These are phyloP conservation scores for Epicoccum nigrum DNA, from an alignment of 2,329 filamentous ascomycete genomes.

Conservation along the genomic window DNA sequence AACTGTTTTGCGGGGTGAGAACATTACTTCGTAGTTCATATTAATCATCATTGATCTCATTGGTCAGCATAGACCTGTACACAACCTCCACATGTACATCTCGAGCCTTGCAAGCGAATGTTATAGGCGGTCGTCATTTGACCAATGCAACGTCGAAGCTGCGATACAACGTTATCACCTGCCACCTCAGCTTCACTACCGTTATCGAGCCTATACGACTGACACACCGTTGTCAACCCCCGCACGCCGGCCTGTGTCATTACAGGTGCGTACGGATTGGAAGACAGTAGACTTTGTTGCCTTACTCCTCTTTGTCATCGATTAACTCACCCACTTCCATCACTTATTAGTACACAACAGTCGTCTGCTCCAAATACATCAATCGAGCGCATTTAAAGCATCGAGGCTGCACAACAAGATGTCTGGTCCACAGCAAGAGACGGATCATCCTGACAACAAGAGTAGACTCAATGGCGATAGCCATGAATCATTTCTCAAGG, in stretches of 20 bases:
- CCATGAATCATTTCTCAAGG: constrained; percentile 19
- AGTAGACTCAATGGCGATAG: background rate
- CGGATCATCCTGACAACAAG: too few species aligned
- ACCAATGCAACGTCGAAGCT: constrained; percentile 13
- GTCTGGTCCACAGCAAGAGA: too few species aligned
- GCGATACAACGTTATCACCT: constrained; percentile 30
- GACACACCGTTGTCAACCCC: background rate
- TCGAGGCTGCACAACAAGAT: too few species aligned
- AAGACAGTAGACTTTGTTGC: too few species aligned
- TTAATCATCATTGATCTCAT: constrained; percentile 32
- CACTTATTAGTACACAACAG: too few species aligned
- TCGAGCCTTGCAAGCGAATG: background rate
- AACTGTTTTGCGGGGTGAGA: background rate
- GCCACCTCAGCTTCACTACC: background rate
- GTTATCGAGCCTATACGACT: background rate
- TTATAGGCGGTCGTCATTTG: background rate
- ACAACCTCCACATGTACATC: constrained; percentile 11
- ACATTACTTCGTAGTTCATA: too few species aligned
- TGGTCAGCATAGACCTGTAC: constrained; percentile 9
- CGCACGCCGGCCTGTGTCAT: constrained; percentile 3
- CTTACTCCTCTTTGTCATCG: too few species aligned
- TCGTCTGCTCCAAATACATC: too few species aligned
- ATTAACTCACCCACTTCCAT: too few species aligned
- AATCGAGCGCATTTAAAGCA: too few species aligned
- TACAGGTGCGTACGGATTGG: background rate